phyloP scores from a whole-genome alignment of 495 filamentous ascomycete genomes.

The Daldinia caldariorum region DNA sequence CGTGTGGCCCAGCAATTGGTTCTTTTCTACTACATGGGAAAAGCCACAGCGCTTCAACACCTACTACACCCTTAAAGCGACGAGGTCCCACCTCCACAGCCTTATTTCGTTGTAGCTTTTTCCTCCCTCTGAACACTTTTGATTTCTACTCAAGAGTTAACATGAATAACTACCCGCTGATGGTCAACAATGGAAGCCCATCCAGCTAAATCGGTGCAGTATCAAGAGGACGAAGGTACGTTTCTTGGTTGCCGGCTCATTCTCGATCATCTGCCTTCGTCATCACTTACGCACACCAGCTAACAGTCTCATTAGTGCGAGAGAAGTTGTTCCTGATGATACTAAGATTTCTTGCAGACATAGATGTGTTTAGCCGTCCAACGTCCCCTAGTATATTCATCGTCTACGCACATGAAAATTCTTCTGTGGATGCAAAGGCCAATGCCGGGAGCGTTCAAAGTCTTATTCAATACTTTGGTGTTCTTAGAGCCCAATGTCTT shows the following conservation, averaged over 20 bases:
- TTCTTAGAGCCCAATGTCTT: neutral
- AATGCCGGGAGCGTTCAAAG: neutral
- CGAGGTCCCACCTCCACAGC: too few relatives aligned
- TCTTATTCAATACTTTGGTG: neutral
- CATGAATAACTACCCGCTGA: too few relatives aligned
- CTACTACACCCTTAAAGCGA: too few relatives aligned
- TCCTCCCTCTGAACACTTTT: too few relatives aligned
- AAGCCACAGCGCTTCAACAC: too few relatives aligned
- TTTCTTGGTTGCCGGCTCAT: neutral
- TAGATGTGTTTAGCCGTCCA: conserved; percentile 11
- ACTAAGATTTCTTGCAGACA: neutral
- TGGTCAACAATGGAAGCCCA: neutral
- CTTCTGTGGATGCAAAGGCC: neutral
- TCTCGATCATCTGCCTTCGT: too few relatives aligned
- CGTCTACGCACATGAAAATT: conserved; percentile 21
- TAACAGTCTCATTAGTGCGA: neutral
- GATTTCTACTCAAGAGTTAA: too few relatives aligned
- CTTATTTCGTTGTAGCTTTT: too few relatives aligned
- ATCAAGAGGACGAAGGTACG: neutral
- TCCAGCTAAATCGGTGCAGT: neutral
- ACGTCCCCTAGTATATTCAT: conserved; percentile 13
- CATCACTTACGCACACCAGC: too few relatives aligned
- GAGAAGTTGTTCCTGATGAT: neutral
- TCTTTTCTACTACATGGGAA: too few relatives aligned
- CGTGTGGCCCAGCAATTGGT: too few relatives aligned